A percentile compares a stretch with the other conserved stretches of the same genome.
Evolutionary conservation across 2,329 filamentous ascomycete species (phyloP).

Genomic region (Pleoardoris graminearum): DNA sequence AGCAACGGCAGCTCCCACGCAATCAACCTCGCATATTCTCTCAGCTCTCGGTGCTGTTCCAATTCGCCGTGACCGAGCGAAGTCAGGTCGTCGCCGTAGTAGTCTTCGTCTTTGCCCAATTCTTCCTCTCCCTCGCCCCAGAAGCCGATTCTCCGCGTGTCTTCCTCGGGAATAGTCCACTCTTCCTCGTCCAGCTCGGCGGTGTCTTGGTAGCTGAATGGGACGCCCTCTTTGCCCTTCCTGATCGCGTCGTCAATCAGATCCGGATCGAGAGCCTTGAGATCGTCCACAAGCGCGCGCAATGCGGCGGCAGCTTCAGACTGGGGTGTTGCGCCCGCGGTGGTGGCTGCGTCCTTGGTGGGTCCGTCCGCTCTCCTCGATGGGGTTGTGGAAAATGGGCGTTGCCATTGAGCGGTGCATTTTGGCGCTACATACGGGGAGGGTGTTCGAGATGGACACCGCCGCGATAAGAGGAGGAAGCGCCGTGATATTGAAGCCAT

Average conservation of each 20-base stretch:
- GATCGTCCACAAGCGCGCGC: constrained; percentile 23
- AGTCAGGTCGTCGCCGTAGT: constrained; percentile 82
- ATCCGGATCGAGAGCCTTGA: constrained; percentile 30
- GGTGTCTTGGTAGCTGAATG: constrained; percentile 19
- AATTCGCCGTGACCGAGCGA: constrained; percentile 82
- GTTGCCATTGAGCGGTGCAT: constrained; percentile 37
- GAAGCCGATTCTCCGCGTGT: constrained; percentile 28
- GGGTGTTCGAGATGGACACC: constrained; percentile 31
- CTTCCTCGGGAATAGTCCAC: constrained; percentile 25
- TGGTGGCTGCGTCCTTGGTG: constrained; percentile 21
- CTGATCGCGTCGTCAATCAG: constrained; percentile 27
- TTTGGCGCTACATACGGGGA: constrained; percentile 17
- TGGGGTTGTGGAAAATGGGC: constrained; percentile 36
- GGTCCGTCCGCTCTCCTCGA: constrained; percentile 21
- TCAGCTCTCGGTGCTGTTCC: constrained; percentile 82
- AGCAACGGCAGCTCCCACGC: constrained; percentile 97
- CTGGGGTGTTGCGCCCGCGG: constrained; percentile 5
- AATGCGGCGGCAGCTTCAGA: constrained; percentile 25
- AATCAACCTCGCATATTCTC: constrained; percentile 83
- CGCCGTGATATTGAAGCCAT: constrained; percentile 44
- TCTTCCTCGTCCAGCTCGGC: constrained; percentile 28
- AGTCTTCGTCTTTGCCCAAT: constrained; percentile 62
- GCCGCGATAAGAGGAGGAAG: constrained; percentile 35
- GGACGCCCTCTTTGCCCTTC: constrained; percentile 28
- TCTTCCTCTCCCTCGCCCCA: constrained; percentile 51